These are phyloP conservation scores for Taphrina wiesneri DNA, from an alignment of 1,139 yeast genomes.

Conservation along the genomic window DNA sequence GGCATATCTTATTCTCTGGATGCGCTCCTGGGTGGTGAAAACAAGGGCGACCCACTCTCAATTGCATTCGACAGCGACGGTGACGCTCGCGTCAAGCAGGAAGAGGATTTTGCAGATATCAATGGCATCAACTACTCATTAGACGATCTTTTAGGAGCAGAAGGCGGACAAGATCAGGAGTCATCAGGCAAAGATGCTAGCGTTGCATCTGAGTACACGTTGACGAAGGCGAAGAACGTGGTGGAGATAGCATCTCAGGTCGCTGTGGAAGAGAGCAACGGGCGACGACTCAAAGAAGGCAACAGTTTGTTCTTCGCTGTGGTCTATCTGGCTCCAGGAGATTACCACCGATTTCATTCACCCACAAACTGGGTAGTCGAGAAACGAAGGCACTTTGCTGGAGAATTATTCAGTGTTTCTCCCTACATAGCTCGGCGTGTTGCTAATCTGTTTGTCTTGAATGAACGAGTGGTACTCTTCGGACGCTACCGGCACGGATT, in stretches of 20 bases:
- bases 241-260: conserved; percentile 29
- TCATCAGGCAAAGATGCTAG: conserved; percentile 42
- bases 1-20: conserved; percentile 92
- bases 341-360: conserved; percentile 95
- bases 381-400: conserved; percentile 89
- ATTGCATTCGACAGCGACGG: conserved; percentile 40
- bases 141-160: conserved; percentile 55
- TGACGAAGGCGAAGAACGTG: conserved; percentile 19
- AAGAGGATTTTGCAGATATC: conserved; percentile 73
- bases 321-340: conserved; percentile 96
- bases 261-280: conserved; percentile 20
- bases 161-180: conserved; percentile 46
- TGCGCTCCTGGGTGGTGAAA: conserved; percentile 72
- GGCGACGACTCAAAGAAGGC: conserved; percentile 43
- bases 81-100: conserved; percentile 47
- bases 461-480: conserved; percentile 90
- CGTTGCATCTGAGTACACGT: conserved; percentile 1
- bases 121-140: conserved; percentile 74
- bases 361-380: conserved; percentile 97
- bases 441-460: conserved; percentile 82
- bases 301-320: conserved; percentile 83
- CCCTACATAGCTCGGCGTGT: conserved; percentile 91
- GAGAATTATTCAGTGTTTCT: conserved; percentile 92
- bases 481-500: conserved; percentile 98
- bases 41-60: conserved; percentile 39